phyloP scores from a whole-genome alignment of 495 filamentous ascomycete species.

The Penicillium diatomitis region DNA sequence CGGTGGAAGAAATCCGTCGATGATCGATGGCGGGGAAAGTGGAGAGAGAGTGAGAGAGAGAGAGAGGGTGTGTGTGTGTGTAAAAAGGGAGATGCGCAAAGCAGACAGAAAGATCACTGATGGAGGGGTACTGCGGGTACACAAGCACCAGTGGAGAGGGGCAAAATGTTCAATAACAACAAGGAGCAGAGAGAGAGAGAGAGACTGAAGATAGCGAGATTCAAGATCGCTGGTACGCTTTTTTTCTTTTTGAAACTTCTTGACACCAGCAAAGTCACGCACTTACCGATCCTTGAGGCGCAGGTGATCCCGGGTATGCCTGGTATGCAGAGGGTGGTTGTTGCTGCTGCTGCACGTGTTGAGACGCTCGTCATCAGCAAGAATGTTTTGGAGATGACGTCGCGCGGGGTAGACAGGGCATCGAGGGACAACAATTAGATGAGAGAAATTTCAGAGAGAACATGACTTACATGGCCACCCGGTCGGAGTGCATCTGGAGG shows the following conservation, averaged over 20 bases:
- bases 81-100: neutral
- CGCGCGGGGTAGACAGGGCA: neutral
- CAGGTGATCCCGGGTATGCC: constrained; percentile 31
- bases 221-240: no score
- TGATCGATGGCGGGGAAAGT: constrained; percentile 1
- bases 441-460: neutral
- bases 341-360: constrained; percentile 7
- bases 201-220: neutral
- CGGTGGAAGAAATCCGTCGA: neutral
- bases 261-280: no score
- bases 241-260: no score
- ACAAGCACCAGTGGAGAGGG: no score
- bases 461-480: constrained; percentile 32
- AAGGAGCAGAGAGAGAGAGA: constrained; percentile 1
- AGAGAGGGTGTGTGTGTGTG: neutral
- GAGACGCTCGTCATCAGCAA: neutral
- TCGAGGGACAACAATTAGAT: neutral
- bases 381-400: constrained; percentile 15
- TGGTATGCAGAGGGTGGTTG: constrained; percentile 27
- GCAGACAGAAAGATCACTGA: no score
- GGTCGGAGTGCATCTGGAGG: constrained; percentile 24
- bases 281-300: constrained; percentile 35
- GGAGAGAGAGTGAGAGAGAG: constrained; percentile 7
- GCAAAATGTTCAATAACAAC: neutral
- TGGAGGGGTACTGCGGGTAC: no score